phyloP scores from a whole-genome alignment of 805 yeast species.

The Zygoascus ofunaensis region DNA sequence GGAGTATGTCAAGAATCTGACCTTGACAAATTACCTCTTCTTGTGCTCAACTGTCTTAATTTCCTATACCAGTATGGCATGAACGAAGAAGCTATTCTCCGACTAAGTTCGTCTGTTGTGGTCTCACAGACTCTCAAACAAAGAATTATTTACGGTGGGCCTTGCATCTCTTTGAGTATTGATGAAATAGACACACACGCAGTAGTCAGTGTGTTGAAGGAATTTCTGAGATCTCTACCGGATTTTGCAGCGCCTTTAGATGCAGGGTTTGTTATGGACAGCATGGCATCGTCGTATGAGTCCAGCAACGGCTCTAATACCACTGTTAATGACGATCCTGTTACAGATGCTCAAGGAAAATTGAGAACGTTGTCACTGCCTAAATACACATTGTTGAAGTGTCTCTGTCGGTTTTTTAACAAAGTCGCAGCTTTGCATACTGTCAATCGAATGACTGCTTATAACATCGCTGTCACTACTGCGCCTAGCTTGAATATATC shows the following conservation, averaged over 20 bases:
- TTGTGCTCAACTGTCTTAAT: constrained; percentile 14
- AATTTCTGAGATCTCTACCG: constrained; percentile 24
- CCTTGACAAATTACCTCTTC: constrained; percentile 13
- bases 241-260: constrained; percentile 18
- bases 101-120: constrained; percentile 23
- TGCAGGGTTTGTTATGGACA: not conserved
- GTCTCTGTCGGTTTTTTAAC: constrained; percentile 21
- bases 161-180: constrained; percentile 15
- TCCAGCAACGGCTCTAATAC: not conserved
- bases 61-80: constrained; percentile 20
- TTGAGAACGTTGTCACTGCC: constrained; percentile 11
- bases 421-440: constrained; percentile 14
- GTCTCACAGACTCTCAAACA: constrained; percentile 18
- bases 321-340: not conserved
- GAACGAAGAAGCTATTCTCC: constrained; percentile 26
- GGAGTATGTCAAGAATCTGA: constrained; percentile 8
- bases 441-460: constrained; percentile 23
- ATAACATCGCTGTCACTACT: constrained; percentile 23
- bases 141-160: constrained; percentile 17
- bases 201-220: constrained; percentile 25
- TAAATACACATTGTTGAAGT: constrained; percentile 21
- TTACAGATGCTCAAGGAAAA: constrained; percentile 12
- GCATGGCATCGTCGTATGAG: not conserved
- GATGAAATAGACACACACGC: constrained; percentile 23
- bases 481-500: constrained; percentile 26